phyloP scores from a whole-genome alignment of 805 yeast genomes.

The Saccharomycopsis synnaedendra region DNA sequence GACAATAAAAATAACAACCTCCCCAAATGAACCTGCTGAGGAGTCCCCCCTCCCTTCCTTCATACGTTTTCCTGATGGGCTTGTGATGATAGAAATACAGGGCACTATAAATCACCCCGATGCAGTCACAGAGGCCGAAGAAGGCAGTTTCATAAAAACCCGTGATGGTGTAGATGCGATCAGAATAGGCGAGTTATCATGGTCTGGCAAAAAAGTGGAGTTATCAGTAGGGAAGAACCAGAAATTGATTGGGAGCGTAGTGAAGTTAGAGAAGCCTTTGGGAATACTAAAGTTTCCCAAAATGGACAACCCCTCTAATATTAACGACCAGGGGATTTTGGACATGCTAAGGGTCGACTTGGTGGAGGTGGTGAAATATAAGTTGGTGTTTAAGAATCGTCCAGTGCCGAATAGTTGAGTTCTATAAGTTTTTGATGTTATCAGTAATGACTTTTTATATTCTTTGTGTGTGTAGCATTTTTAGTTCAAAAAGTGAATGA shows the following conservation, averaged over 20 bases:
- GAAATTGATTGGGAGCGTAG: slow-evolving; percentile 51
- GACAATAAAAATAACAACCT: slow-evolving; percentile 6
- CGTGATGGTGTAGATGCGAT: slow-evolving; percentile 4
- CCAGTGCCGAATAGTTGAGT: slow-evolving; percentile 41
- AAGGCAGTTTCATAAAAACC: neutral
- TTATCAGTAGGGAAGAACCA: slow-evolving; percentile 60
- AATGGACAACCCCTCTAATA: neutral
- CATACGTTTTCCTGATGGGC: slow-evolving; percentile 8
- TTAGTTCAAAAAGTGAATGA: too few relatives aligned
- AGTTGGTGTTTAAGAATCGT: slow-evolving; percentile 51
- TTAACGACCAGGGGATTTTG: slow-evolving; percentile 16
- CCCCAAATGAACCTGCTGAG: neutral
- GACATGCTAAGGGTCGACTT: slow-evolving; percentile 30
- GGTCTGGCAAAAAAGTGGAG: slow-evolving; percentile 4
- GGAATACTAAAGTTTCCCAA: slow-evolving; percentile 43
- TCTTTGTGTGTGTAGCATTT: too few relatives aligned
- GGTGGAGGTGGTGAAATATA: slow-evolving; percentile 47
- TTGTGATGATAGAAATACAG: slow-evolving; percentile 15
- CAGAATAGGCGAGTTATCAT: slow-evolving; percentile 5
- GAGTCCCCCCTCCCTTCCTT: slow-evolving; percentile 3
- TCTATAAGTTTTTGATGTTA: neutral
- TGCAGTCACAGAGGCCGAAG: neutral
- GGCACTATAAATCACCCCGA: slow-evolving; percentile 14
- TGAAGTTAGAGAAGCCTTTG: slow-evolving; percentile 50
- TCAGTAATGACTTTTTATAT: neutral